Percentiles rank a stretch among this genome's conserved stretches.
Evolutionary conservation across 345 rosid genomes (phyloP).

Genomic region (Mercurialis annua): DNA sequence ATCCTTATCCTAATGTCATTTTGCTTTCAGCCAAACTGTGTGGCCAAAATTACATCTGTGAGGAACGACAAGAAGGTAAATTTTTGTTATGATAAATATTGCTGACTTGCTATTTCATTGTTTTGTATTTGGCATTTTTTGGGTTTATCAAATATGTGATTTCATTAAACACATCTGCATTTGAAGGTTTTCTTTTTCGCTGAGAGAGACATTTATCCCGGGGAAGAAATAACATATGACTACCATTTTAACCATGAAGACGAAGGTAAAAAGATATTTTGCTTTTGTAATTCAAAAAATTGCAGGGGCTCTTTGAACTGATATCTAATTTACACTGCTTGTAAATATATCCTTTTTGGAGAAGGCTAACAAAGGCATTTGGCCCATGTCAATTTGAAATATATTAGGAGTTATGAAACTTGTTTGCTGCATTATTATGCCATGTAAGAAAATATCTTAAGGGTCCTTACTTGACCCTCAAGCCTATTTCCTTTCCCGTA

Average conservation of each 20-base stretch:
- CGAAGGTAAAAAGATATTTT: slow-evolving; percentile 51
- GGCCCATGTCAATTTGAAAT: not conserved
- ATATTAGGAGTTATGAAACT: not conserved
- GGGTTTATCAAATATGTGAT: not conserved
- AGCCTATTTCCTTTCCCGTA: too few species aligned
- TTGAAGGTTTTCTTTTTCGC: slow-evolving; percentile 53
- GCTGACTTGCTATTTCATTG: not conserved
- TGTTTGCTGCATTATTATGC: too few species aligned
- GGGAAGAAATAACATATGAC: slow-evolving; percentile 59
- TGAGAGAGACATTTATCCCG: slow-evolving; percentile 52
- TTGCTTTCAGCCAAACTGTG: slow-evolving; percentile 50
- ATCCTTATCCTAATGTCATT: slow-evolving; percentile 16
- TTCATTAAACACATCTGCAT: not conserved
- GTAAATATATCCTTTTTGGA: slow-evolving; percentile 17
- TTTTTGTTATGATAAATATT: not conserved
- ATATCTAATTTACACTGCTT: slow-evolving; percentile 14
- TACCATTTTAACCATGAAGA: slow-evolving; percentile 58
- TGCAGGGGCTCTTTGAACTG: slow-evolving; percentile 52
- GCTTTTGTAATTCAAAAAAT: slow-evolving; percentile 52
- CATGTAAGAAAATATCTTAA: too few species aligned
- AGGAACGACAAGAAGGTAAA: slow-evolving; percentile 57
- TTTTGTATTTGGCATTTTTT: not conserved
- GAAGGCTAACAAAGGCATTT: not conserved
- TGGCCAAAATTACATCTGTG: slow-evolving; percentile 52
- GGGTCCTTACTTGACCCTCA: too few species aligned